Percentiles rank a stretch among this genome's conserved stretches.
These are phyloP conservation scores for Gynandropsis gynandra DNA, from an alignment of 345 rosid species.

Conservation along the genomic window DNA sequence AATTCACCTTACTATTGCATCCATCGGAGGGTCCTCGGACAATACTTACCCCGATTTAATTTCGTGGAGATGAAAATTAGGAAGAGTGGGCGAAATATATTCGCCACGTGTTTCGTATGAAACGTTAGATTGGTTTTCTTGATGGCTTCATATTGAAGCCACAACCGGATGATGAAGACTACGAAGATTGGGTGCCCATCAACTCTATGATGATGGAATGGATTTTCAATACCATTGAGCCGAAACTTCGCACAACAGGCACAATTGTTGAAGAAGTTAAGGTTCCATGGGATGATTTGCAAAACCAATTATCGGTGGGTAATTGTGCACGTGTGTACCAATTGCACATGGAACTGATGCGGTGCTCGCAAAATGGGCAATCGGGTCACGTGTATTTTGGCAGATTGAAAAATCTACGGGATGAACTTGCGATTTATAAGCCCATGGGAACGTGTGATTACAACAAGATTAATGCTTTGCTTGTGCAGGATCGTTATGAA, in stretches of 20 bases:
- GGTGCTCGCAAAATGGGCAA: background rate
- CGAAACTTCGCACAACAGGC: background rate
- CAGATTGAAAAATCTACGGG: no score
- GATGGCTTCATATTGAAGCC: background rate
- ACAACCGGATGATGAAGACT: background rate
- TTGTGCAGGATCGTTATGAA: background rate
- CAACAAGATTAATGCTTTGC: no score
- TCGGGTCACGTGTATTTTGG: background rate
- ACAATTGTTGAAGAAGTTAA: no score
- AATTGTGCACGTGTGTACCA: no score
- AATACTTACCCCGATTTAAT: background rate
- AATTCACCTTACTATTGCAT: no score
- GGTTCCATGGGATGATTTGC: slow-evolving; percentile 1
- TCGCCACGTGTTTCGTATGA: background rate
- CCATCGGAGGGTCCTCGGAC: background rate
- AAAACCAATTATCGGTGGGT: background rate
- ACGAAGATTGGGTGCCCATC: background rate
- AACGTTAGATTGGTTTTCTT: background rate
- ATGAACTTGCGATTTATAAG: no score
- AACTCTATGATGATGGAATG: background rate
- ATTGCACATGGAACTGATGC: no score
- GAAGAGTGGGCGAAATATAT: no score
- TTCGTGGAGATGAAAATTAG: no score
- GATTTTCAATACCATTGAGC: slow-evolving; percentile 1
- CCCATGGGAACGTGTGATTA: no score